These are phyloP conservation scores for Paramarasmius palmivorus DNA, from an alignment of 1,284 basidiomycete species.

Conservation along the genomic window DNA sequence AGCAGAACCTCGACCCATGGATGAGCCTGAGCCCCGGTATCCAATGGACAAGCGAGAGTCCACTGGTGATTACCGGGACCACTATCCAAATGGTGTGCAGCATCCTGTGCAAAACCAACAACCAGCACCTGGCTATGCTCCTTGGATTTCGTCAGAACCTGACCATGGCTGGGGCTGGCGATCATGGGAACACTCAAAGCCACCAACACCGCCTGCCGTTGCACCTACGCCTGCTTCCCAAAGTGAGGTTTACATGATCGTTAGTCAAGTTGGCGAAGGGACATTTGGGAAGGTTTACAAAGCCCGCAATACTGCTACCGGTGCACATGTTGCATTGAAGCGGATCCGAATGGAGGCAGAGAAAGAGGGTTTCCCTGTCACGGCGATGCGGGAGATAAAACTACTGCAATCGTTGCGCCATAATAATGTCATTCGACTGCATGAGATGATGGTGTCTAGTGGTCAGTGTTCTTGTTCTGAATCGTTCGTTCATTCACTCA, in stretches of 20 bases:
- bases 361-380: constrained; percentile 97
- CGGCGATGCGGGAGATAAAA: constrained; percentile 99
- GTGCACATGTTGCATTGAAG: constrained; percentile 87
- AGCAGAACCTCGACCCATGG: neutral
- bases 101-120: too few species aligned
- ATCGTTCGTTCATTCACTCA: neutral
- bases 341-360: constrained; percentile 98
- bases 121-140: too few species aligned
- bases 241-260: constrained; percentile 80
- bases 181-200: too few species aligned
- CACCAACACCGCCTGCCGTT: neutral
- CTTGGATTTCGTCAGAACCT: too few species aligned
- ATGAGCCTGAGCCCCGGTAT: neutral
- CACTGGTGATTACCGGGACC: too few species aligned
- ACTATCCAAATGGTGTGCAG: too few species aligned
- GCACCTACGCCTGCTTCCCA: constrained; percentile 28
- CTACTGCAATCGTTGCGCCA: constrained; percentile 91
- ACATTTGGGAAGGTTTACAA: constrained; percentile 99
- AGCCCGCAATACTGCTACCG: constrained; percentile 80
- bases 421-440: constrained; percentile 85
- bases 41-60: neutral
- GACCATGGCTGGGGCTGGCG: too few species aligned
- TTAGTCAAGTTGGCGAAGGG: constrained; percentile 96
- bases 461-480: constrained; percentile 50
- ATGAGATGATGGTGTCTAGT: constrained; percentile 98